Conservation (phyloP, 176 grass and related monocot species). For the maize (Zea mays) region DNA sequence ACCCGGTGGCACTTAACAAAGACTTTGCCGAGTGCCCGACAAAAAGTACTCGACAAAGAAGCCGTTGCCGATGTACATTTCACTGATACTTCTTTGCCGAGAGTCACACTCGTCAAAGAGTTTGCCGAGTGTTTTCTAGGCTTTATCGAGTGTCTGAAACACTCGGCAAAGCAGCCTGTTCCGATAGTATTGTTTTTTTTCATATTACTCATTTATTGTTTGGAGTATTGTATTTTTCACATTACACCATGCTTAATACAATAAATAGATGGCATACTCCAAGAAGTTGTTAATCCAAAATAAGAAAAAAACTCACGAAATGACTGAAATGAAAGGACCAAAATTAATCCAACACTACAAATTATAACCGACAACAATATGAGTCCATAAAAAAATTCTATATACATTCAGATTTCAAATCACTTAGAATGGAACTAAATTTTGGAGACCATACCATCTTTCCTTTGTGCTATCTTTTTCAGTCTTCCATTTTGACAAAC, state of each 20-base stretch:
- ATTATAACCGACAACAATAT: not conserved
- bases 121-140: too few relatives aligned
- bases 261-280: not conserved
- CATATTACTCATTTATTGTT: not conserved
- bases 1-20: too few relatives aligned
- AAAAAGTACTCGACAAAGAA: too few relatives aligned
- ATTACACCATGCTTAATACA: not conserved
- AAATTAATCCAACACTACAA: not conserved
- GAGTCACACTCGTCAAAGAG: too few relatives aligned
- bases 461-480: not conserved
- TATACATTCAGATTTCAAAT: not conserved
- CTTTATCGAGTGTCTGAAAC: too few relatives aligned
- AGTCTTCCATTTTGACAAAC: not conserved
- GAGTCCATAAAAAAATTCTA: not conserved
- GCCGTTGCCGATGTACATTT: too few relatives aligned
- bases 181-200: too few relatives aligned
- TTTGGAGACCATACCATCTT: not conserved
- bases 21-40: too few relatives aligned
- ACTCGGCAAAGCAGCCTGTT: too few relatives aligned
- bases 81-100: too few relatives aligned
- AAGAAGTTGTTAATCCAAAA: not conserved
- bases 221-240: not conserved
- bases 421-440: not conserved
- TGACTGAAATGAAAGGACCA: not conserved
- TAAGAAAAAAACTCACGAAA: not conserved